Percentiles rank a stretch among this genome's conserved stretches.
phyloP scores from a whole-genome alignment of 2,329 filamentous ascomycete species.

The Colletotrichum sp. region DNA sequence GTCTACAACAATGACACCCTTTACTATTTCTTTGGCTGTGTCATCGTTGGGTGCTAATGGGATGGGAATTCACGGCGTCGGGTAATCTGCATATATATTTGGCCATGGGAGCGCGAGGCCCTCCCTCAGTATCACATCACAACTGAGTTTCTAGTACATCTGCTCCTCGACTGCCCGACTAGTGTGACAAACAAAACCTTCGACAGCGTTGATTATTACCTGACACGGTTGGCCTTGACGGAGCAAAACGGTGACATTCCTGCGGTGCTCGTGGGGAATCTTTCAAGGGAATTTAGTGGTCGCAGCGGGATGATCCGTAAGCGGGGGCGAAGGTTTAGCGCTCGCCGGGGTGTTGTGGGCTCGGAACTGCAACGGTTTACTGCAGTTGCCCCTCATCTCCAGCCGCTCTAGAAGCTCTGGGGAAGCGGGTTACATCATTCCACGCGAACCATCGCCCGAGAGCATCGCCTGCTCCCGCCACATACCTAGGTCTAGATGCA shows the following conservation, averaged over 20 bases:
- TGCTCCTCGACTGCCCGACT: neutral
- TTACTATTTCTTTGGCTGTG: neutral
- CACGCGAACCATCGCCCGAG: neutral
- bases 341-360: neutral
- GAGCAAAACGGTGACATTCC: neutral
- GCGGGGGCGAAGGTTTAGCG: slow-evolving; percentile 5
- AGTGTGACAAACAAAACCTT: neutral
- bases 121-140: slow-evolving; percentile 10
- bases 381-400: neutral
- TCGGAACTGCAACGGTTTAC: neutral
- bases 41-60: neutral
- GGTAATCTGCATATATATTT: slow-evolving; percentile 12
- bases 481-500: neutral
- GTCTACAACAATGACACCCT: neutral
- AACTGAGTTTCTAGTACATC: neutral
- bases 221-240: neutral
- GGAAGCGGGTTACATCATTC: neutral
- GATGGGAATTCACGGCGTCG: slow-evolving; percentile 7
- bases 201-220: neutral
- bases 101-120: neutral
- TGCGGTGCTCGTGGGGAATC: neutral
- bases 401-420: neutral
- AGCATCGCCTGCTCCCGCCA: neutral
- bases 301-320: slow-evolving; percentile 2
- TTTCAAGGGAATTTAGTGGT: neutral